Evolutionary conservation across 2,329 filamentous ascomycete species (phyloP), one percentile per base, ranked within the genome.

Genomic region (Sporothrix brunneoviolacea): DNA sequence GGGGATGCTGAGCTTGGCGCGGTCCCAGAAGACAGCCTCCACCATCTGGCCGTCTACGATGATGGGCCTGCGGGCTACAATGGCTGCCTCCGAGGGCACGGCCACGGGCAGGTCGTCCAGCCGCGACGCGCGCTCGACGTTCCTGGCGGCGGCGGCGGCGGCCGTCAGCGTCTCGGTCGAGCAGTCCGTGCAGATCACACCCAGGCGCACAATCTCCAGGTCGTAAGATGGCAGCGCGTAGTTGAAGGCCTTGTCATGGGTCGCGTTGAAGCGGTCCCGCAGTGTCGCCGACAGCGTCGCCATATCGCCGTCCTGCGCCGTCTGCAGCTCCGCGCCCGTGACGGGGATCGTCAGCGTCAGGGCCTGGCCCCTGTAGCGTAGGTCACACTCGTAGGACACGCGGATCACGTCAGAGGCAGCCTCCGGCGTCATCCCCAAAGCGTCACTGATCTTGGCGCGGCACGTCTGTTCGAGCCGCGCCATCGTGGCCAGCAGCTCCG

Each of bases 301-400:
- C 15, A 71, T 54, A 24, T 73, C 68, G 2, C 64, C 59, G 10
- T 62, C 59, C 3, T 51, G 10, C 12, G 32, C 32, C 32, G 32
- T 12, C n/a, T 15, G 32, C 32, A 35, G 32, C 12, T 13, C 37
- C 5, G 37, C 18, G 19, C 8, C 9, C 37, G 37, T 57, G 39
- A 74, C 52, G 8, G 62, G 55, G 9, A 70, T 55, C 0, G 66
- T 68, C 19, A 70, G 58, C 3, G 61, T 68, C 40, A 70, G 56
- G 1, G 67, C 67, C 48, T 75, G 73, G 4, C 72, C 73, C 45
- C 70, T 72, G 55, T 75, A 75, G 6, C 72, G 62, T 48, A 75
- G 66, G 51, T 75, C 73, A 1, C 66, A 62, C 50, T 75, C 67
- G 43, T 71, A 40, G 10, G 10, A 74, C 2, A 60, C 57, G 10